These are phyloP conservation scores for Phialophora verrucosa DNA, from an alignment of 2,329 filamentous ascomycete genomes.

Conservation along the genomic window DNA sequence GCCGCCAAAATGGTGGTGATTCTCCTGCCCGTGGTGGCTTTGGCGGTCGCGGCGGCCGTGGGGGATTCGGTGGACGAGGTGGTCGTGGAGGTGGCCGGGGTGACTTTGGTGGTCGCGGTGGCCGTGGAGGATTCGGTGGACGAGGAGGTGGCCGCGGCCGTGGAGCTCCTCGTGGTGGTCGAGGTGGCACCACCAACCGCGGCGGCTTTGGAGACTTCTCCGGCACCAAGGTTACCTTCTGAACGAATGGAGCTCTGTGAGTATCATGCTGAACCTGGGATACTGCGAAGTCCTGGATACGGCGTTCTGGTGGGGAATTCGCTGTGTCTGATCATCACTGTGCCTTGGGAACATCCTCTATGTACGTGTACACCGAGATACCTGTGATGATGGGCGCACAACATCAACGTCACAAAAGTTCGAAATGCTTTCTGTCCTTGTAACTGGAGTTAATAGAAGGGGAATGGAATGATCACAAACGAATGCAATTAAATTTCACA, in stretches of 20 bases:
- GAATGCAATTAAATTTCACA: neutral
- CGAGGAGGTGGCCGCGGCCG: slow-evolving; percentile 51
- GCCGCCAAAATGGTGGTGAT: slow-evolving; percentile 60
- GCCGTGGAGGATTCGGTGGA: slow-evolving; percentile 59
- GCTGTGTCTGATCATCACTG: slow-evolving; percentile 1
- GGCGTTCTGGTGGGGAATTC: slow-evolving; percentile 7
- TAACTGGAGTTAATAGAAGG: neutral
- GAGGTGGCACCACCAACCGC: slow-evolving; percentile 55
- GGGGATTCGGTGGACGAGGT: slow-evolving; percentile 56
- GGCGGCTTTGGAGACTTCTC: slow-evolving; percentile 70
- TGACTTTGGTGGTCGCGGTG: slow-evolving; percentile 49
- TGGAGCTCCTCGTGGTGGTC: slow-evolving; percentile 53
- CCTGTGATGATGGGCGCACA: neutral
- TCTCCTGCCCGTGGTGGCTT: slow-evolving; percentile 48
- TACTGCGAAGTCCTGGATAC: slow-evolving; percentile 7
- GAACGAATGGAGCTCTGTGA: slow-evolving; percentile 34
- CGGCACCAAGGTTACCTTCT: slow-evolving; percentile 80
- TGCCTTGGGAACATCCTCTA: neutral
- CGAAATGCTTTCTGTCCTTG: slow-evolving; percentile 2
- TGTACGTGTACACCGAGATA: slow-evolving; percentile 2
- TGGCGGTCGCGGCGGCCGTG: slow-evolving; percentile 59
- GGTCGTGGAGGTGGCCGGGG: slow-evolving; percentile 55
- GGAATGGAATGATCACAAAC: neutral
- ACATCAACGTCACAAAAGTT: slow-evolving; percentile 28
- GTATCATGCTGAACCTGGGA: slow-evolving; percentile 7